Evolutionary conservation across 495 filamentous ascomycete genomes (phyloP), one percentile per base, ranked within the genome.

Genomic region (Penicillium taxi): DNA sequence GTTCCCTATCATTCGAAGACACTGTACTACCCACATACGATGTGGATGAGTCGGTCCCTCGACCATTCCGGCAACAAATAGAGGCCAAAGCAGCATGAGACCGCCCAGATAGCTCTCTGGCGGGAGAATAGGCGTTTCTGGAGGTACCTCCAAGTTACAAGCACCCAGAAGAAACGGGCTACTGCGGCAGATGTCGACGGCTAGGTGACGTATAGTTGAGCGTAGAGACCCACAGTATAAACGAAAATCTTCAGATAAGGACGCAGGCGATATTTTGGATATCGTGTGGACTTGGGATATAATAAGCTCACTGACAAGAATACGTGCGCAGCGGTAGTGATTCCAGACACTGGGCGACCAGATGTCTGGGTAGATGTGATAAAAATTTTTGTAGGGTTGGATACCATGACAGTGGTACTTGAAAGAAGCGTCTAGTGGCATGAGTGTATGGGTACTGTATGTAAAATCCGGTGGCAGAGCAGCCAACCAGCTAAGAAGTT

Each of bases 301-400:
- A 6, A 82, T 69, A 15, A 66, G 60, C 35, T 80, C 71, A 47
- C 69, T 73, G 17, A 72, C 58, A 9, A 80, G 49, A 26, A 81
- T 73, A 20, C 75, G 72, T 2, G 73, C 66, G 53, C 71, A 74
- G 21, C 81, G 75, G 45, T 77, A 81, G 33, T 78, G 69, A 37
- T 80, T 83, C 73, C 74, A 80, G 16, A 72, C 61, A 14, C 71
- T 63, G 11, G 67, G 67, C 17, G 68, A 57, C 73, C 75, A 80
- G 26, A 74, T 63, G 32, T 72, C 67, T 3, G 48, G 48, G 47
- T 83, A 84, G 11, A 69, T 48, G 45, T 83, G 76, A 47, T 79
- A 83, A 37, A 66, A 61, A 20, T 72, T 66, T 26, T 72, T 67
- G 43, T 76, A 79, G 1, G 50, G 50, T 9, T 28, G 14, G 12